phyloP scores from a whole-genome alignment of 441 rosid genomes.

The Dalechampia spathulata region DNA sequence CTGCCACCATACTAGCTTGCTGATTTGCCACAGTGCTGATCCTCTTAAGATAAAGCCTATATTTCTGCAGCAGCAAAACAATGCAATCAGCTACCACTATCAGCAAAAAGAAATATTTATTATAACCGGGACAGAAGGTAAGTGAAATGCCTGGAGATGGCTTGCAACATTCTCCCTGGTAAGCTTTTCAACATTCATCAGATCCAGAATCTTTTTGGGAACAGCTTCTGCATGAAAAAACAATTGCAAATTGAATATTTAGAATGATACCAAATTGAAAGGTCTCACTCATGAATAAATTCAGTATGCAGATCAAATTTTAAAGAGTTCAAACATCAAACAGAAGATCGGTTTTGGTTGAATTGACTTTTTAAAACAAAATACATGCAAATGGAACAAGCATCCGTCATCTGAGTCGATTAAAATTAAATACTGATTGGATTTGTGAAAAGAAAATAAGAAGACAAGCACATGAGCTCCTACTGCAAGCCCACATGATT shows the following conservation, averaged over 20 bases:
- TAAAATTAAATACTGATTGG: not conserved
- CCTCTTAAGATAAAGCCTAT: conserved; percentile 74
- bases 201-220: too few species aligned
- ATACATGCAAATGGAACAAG: not conserved
- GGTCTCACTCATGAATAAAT: not conserved
- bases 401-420: not conserved
- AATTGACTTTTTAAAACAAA: conserved; percentile 4
- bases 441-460: not conserved
- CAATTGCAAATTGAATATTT: not conserved
- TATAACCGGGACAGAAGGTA: conserved; percentile 1
- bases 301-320: not conserved
- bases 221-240: conserved; percentile 59
- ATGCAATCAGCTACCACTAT: too few species aligned
- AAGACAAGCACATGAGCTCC: not conserved
- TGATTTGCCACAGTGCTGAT: conserved; percentile 62
- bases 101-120: too few species aligned
- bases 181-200: conserved; percentile 86
- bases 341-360: not conserved
- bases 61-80: conserved; percentile 51
- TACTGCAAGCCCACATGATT: not conserved
- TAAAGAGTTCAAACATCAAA: conserved; percentile 2
- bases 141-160: conserved; percentile 69
- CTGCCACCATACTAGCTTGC: conserved; percentile 60
- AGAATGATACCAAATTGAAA: too few species aligned
- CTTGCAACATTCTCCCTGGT: conserved; percentile 98